Evolutionary conservation across 257 asterid species (phyloP).

Genomic region (Catharanthus roseus): DNA sequence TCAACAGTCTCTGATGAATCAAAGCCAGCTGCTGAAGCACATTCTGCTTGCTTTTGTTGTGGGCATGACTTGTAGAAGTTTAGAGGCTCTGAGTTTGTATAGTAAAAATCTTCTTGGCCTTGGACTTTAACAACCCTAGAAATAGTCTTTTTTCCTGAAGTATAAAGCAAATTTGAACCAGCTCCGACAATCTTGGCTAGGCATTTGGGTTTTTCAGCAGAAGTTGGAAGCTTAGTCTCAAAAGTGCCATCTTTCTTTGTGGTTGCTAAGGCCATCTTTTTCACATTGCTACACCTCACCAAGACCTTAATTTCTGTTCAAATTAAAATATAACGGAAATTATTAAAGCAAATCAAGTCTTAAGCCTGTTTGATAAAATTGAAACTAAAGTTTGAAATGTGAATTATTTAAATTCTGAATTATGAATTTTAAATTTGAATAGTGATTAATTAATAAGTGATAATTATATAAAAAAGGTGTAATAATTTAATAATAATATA

Average conservation of each 20-base stretch:
- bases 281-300: conserved; percentile 62
- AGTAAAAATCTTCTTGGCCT: conserved; percentile 27
- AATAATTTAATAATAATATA: too few species aligned
- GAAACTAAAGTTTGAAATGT: too few species aligned
- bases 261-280: conserved; percentile 37
- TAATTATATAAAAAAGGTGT: too few species aligned
- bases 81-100: conserved; percentile 47
- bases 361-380: too few species aligned
- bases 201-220: conserved; percentile 34
- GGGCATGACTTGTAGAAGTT: conserved; percentile 62
- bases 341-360: too few species aligned
- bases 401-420: too few species aligned
- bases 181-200: conserved; percentile 68
- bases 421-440: too few species aligned
- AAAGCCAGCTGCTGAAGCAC: conserved; percentile 32
- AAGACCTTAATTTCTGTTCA: conserved; percentile 50
- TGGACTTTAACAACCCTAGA: conserved; percentile 27
- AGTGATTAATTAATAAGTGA: too few species aligned
- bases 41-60: conserved; percentile 24
- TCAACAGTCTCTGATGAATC: conserved; percentile 79
- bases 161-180: conserved; percentile 53
- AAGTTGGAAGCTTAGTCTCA: conserved; percentile 29
- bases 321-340: too few species aligned
- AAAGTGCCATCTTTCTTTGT: conserved; percentile 60
- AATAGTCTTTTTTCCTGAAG: conserved; percentile 24